Evolutionary conservation across 495 filamentous ascomycete genomes (phyloP), one percentile per base, ranked within the genome.

Genomic region (Aspergillus bridgeri): DNA sequence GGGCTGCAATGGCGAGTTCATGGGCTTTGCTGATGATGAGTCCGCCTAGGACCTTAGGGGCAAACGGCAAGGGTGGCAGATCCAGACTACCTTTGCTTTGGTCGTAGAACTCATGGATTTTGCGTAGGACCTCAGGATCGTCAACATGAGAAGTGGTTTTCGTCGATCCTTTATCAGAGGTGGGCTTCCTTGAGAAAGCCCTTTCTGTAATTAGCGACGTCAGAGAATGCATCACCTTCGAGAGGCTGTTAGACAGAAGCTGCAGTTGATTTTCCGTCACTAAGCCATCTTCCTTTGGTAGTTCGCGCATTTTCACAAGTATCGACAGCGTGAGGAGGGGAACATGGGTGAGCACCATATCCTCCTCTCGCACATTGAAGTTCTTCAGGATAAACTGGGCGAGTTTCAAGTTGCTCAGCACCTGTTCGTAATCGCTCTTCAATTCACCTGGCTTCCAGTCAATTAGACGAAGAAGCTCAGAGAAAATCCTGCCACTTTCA

Each of bases 291-390:
- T 61, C 29, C 4, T 65, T 55, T 24, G 61, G 63, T 1, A 76
- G 48, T 48, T 76, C 66, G 18, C 65, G 64, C 64, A 72, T 70
- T 50, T 77, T 86, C n/a, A 83, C 75, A 11, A 96, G 73, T 11
- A 90, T 72, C 9, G 86, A 81, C 15, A 96, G 67, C 17, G 83
- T 82, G 53, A 89, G 75, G 18, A 94, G 70, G 48, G 94, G 94
- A 29, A 90, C 86, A 73, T 99, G 94, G 3, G 88, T 72, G 25
- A 88, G 76, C 33, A 96, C 69, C 94, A 99, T 98, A 66, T 99
- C 94, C 68, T 98, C 93, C 69, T 98, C 94, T 51, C 86, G 84
- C 33, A 98, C 81, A 73, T 97, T 98, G 80, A 98, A 99, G 57
- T 91, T 85, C 4, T 82, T 75, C 57, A 97, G 75, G 43, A 96